Evolutionary conservation across 495 filamentous ascomycete species (phyloP), one percentile per base, ranked within the genome.

Genomic region (Tetracladium marchalianum): DNA sequence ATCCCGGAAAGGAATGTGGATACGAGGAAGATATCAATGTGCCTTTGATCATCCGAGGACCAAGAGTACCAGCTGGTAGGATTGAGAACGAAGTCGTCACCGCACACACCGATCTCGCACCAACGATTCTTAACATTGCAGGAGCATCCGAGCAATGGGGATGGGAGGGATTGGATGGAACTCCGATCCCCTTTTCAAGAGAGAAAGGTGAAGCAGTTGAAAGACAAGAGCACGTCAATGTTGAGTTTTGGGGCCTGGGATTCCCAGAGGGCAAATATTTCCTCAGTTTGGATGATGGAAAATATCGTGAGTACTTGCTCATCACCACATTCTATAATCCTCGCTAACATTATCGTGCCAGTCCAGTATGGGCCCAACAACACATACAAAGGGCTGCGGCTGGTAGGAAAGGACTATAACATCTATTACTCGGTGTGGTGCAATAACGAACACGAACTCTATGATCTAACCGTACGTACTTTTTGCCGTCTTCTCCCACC

Each of bases 21-120:
- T 84, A 73, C 49, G 78, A 84, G 51, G 76, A 81, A 52, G 81
- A 85, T 56, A 79, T 84, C 47, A 76, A 81, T 7, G 71, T 85
- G 1, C 80, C 81, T 0, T 63, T 84, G 9, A 62, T 76, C 27
- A 67, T 82, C 24, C 68, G 76, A 0, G 78, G 78, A 1, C 76
- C 78, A 0, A 73, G 72, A 4, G 59, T 82, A 7, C 55, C 71
- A 0, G 61, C 68, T 5, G 49, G 44, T 1, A 36, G 16, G 35
- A 16, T 36, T n/a, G 41, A 52, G 37, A 33, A 16, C 6, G 60
- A 78, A 37, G 56, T 72, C 0, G 78, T 81, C 0, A 80, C 78
- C 0, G 73, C 78, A 1, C 81, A 84, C 47, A 78, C 76, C 2
- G 81, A 84, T 52, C 60, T 85, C 1, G 81, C 75, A 3, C 77